phyloP scores from a whole-genome alignment of 805 yeast genomes.

The Saturnispora mendoncae region DNA sequence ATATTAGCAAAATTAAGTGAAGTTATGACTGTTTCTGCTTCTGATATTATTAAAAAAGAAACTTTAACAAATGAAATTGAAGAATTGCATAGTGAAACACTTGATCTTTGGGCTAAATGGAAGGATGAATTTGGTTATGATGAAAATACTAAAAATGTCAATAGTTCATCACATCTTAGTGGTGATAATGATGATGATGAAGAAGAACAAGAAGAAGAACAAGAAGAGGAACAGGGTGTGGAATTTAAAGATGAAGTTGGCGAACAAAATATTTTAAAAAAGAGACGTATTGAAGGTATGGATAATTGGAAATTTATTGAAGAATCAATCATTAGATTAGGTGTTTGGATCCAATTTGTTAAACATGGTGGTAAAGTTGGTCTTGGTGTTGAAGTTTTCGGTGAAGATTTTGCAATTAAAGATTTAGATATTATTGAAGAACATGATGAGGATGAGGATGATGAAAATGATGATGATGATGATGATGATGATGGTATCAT shows the following conservation, averaged over 20 bases:
- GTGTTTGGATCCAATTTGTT: constrained; percentile 6
- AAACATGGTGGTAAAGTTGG: constrained; percentile 6
- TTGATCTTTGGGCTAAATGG: constrained; percentile 6
- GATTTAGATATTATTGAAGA: neutral
- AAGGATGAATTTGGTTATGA: constrained; percentile 7
- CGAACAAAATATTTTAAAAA: neutral
- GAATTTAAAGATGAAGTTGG: neutral
- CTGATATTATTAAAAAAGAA: neutral
- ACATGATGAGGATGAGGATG: neutral
- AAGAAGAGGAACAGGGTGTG: neutral
- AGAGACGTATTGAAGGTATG: constrained; percentile 5
- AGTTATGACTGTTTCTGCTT: neutral
- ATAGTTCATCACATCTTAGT: neutral
- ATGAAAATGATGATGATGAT: neutral
- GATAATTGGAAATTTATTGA: constrained; percentile 7
- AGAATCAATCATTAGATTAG: constrained; percentile 2
- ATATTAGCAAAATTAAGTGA: constrained; percentile 5
- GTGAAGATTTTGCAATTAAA: neutral
- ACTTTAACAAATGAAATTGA: neutral
- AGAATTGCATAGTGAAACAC: constrained; percentile 1
- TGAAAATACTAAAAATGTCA: neutral
- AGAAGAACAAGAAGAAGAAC: neutral
- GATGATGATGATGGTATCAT: neutral
- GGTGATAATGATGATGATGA: constrained; percentile 29
- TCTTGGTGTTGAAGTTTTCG: constrained; percentile 5